Conservation (phyloP, 768 basidiomycete species). For the Suillus discolor region DNA sequence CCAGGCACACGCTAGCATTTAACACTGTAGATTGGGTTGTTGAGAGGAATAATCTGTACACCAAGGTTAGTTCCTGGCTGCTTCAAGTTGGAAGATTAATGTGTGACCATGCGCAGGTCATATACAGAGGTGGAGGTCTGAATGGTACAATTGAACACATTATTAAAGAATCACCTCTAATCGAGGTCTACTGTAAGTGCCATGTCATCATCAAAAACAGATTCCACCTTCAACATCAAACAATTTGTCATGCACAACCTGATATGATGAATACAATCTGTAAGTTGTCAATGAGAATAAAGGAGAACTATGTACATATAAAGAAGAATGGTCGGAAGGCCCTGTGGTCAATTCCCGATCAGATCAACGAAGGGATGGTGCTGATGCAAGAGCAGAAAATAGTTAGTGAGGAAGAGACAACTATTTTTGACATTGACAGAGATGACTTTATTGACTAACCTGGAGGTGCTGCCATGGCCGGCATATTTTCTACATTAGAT, state of each 20-base stretch:
- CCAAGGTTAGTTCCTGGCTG: conserved; percentile 29
- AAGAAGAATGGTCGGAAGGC: conserved; percentile 19
- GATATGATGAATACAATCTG: conserved; percentile 33
- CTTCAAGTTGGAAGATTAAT: too few relatives aligned
- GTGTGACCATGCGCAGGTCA: not conserved
- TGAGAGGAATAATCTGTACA: conserved; percentile 35
- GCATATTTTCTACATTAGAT: not conserved
- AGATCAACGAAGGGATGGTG: conserved; percentile 10
- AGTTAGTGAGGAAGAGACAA: not conserved
- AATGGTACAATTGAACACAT: conserved; percentile 17
- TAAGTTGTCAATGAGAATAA: conserved; percentile 3
- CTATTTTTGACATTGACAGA: not conserved
- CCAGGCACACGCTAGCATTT: conserved; percentile 26
- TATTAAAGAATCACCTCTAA: conserved; percentile 20
- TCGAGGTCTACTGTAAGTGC: conserved; percentile 14
- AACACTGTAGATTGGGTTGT: conserved; percentile 34
- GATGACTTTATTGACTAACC: conserved; percentile 7
- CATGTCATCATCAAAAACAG: conserved; percentile 16
- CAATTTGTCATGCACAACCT: conserved; percentile 28
- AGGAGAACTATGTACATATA: conserved; percentile 1
- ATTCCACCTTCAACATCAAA: conserved; percentile 28
- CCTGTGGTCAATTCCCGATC: conserved; percentile 19
- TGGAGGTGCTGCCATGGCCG: not conserved
- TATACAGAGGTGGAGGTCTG: conserved; percentile 3
- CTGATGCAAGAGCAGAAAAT: conserved; percentile 3